Evolutionary conservation across 805 yeast genomes (phyloP).

Genomic region (Scheffersomyces stipitis): DNA sequence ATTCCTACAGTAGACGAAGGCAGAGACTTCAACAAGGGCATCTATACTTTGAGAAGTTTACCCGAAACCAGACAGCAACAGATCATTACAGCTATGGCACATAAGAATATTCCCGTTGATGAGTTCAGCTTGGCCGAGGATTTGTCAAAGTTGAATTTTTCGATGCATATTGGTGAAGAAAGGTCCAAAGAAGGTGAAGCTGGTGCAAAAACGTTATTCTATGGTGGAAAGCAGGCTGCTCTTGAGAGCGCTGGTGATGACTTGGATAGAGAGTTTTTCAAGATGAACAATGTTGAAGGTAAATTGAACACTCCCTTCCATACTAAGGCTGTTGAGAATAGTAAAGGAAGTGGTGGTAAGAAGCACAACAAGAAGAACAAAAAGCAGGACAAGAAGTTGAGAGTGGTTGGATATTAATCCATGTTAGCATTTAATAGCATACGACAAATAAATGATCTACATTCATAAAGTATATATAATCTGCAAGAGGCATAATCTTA

Average conservation of each 20-base stretch:
- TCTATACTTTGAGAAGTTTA: conserved; percentile 63
- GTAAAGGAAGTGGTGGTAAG: conserved; percentile 34
- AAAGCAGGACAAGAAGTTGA: conserved; percentile 52
- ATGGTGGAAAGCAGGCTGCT: conserved; percentile 84
- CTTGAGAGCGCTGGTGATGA: conserved; percentile 76
- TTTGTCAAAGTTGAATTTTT: conserved; percentile 70
- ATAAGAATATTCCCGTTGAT: conserved; percentile 50
- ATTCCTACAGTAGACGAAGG: conserved; percentile 41
- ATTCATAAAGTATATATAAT: no score
- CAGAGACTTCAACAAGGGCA: conserved; percentile 66
- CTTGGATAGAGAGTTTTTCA: conserved; percentile 83
- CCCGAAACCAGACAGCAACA: conserved; percentile 77
- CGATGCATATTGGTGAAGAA: conserved; percentile 61
- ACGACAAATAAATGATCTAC: no score
- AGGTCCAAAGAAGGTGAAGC: conserved; percentile 14
- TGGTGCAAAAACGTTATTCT: conserved; percentile 50
- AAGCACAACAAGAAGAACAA: conserved; percentile 79
- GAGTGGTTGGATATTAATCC: conserved; percentile 25
- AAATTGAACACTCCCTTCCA: conserved; percentile 75
- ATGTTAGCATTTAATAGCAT: neutral
- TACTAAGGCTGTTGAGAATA: conserved; percentile 29
- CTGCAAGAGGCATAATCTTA: no score
- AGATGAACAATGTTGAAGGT: conserved; percentile 63
- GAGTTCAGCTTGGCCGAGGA: conserved; percentile 68
- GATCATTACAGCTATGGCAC: conserved; percentile 59